Evolutionary conservation across 129 eudicot genomes (phyloP), one percentile per base, ranked within the genome.

Genomic region (Calendula officinalis): DNA sequence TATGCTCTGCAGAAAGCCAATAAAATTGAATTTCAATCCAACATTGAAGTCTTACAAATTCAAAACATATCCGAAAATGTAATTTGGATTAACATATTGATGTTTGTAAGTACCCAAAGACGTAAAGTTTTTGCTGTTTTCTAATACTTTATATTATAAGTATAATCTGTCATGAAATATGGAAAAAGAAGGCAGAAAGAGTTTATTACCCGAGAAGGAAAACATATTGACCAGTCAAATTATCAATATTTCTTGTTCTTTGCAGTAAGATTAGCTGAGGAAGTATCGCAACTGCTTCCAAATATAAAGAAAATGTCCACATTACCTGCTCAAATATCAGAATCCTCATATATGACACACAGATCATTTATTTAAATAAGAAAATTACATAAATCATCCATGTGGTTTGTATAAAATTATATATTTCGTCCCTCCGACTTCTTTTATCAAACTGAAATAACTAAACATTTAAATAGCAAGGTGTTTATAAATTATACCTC

Each of bases 241-340:
- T 90, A 83, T 90, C 97, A 43, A 90, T 86, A 70, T 90, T 90
- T 73, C 92, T 77, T 44, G 95, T 86, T 75, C 97, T 86, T 79
- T 90, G 97, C 83, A 90, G 78, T 82, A 90, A 76, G 43, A 90
- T 89, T 59, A 90, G 80, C 83, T 90, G 97, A 62, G 97, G 97
- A 82, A 90, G 91, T 61, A 90, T 90, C 34, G 97, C 95, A 12
- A 90, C 89, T 51, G 97, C 95, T 82, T 90, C 97, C 77, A 90
- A 58, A 75, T 49, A 90, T 47, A 90, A 65, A 32, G 97, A 90
- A 69, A 90, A 90, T 15, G 95, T 70, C 97, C 97, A 90, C 89
- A 87, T 77, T 16, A 90, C 82, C 97, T 90, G 80, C 41, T 58
- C 71, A 77, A 27, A 45, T 30, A 54, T 22, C 30, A 41, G 1